phyloP scores from a whole-genome alignment of 1,284 basidiomycete genomes.

The Fomes fomentarius region DNA sequence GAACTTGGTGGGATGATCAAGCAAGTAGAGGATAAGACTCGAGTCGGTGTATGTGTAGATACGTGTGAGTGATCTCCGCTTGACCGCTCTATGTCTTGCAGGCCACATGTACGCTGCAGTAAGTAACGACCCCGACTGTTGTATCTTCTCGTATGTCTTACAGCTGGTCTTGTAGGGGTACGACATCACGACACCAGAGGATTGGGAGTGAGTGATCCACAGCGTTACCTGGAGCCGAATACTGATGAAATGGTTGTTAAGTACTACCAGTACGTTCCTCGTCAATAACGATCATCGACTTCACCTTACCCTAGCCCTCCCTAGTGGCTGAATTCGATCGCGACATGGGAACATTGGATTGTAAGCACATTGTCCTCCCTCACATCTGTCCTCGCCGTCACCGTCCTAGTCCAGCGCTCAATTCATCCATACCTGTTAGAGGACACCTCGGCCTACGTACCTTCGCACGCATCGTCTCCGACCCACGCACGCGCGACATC shows the following conservation, averaged over 20 bases:
- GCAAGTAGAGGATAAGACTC: slow-evolving; percentile 71
- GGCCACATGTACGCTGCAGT: slow-evolving; percentile 85
- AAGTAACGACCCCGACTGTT: slow-evolving; percentile 24
- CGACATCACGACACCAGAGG: slow-evolving; percentile 70
- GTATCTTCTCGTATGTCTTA: no score
- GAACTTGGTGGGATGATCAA: slow-evolving; percentile 75
- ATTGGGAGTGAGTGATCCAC: slow-evolving; percentile 60
- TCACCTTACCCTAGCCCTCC: no score
- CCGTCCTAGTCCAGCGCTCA: neutral
- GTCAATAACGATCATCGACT: no score
- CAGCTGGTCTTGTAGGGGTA: slow-evolving; percentile 71
- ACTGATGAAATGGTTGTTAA: neutral
- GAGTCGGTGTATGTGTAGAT: slow-evolving; percentile 86
- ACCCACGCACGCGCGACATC: slow-evolving; percentile 68
- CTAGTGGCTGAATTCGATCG: slow-evolving; percentile 68
- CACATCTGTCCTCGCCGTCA: neutral
- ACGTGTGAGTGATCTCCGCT: slow-evolving; percentile 61
- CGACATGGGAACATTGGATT: slow-evolving; percentile 80
- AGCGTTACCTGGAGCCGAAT: no score
- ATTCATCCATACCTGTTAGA: slow-evolving; percentile 41
- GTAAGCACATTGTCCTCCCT: slow-evolving; percentile 42
- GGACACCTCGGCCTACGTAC: slow-evolving; percentile 68
- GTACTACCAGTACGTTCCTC: slow-evolving; percentile 12
- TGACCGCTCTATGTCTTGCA: slow-evolving; percentile 30
- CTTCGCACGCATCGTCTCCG: slow-evolving; percentile 73